Conservation (phyloP, 2,329 filamentous ascomycete genomes). For the Coniosporium tulheliwenetii region DNA sequence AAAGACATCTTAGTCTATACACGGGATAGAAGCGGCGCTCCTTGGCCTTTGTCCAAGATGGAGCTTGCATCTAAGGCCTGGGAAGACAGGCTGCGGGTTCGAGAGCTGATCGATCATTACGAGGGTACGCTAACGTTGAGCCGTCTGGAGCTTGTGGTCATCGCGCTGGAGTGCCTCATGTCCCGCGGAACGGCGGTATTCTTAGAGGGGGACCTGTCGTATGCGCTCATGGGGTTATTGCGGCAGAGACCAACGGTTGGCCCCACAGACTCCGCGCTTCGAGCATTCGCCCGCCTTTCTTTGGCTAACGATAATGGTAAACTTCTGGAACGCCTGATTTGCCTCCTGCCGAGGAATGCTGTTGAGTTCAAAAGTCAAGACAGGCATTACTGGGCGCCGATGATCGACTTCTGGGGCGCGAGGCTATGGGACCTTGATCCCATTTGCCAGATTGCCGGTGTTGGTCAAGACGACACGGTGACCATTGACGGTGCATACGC, state of each 20-base stretch:
- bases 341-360: slow-evolving; percentile 19
- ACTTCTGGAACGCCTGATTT: slow-evolving; percentile 30
- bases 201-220: slow-evolving; percentile 24
- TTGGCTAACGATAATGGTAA: slow-evolving; percentile 29
- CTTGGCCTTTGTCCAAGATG: slow-evolving; percentile 18
- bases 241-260: slow-evolving; percentile 24
- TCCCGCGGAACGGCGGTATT: slow-evolving; percentile 20
- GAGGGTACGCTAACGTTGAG: slow-evolving; percentile 24
- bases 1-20: too few species aligned
- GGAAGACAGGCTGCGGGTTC: slow-evolving; percentile 21
- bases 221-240: slow-evolving; percentile 31
- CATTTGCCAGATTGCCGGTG: slow-evolving; percentile 22
- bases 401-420: slow-evolving; percentile 23
- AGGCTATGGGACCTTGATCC: slow-evolving; percentile 32
- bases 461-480: slow-evolving; percentile 26
- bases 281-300: slow-evolving; percentile 31
- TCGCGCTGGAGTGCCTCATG: slow-evolving; percentile 25
- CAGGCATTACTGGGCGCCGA: slow-evolving; percentile 26
- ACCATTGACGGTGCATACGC: slow-evolving; percentile 25
- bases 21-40: too few species aligned
- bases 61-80: slow-evolving; percentile 24
- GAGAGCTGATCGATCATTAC: slow-evolving; percentile 30
- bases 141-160: slow-evolving; percentile 24
- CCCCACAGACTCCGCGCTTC: slow-evolving; percentile 24
- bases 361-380: too few species aligned